Conservation (phyloP, 768 basidiomycete species). For the Lactarius vividus region DNA sequence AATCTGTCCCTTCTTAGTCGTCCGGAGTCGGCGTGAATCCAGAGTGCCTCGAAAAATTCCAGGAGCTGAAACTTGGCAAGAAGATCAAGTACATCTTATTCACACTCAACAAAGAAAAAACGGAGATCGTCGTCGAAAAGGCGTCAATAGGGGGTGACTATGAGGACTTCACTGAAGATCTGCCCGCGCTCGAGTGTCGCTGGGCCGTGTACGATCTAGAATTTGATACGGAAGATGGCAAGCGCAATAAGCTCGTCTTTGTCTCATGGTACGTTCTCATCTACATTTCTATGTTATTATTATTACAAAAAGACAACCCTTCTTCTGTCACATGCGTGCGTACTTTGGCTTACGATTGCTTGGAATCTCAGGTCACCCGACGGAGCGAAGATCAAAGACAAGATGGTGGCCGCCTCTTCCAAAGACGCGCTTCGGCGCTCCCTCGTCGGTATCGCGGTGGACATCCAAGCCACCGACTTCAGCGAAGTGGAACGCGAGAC, state of each 20-base stretch:
- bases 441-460: conserved; percentile 72
- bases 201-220: conserved; percentile 96
- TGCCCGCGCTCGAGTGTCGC: conserved; percentile 74
- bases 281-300: not conserved
- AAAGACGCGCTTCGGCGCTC: conserved; percentile 71
- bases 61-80: conserved; percentile 74
- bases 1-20: conserved; percentile 38
- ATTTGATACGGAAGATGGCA: conserved; percentile 70
- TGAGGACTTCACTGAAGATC: conserved; percentile 67
- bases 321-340: not conserved
- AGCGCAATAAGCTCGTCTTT: conserved; percentile 85
- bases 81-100: conserved; percentile 84
- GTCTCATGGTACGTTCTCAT: conserved; percentile 63
- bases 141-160: conserved; percentile 50
- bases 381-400: conserved; percentile 76
- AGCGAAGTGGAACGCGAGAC: conserved; percentile 68
- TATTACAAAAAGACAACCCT: not conserved
- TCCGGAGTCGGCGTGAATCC: conserved; percentile 65
- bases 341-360: conserved; percentile 7
- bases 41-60: conserved; percentile 57
- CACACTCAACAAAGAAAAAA: conserved; percentile 54
- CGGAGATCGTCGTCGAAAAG: conserved; percentile 79
- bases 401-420: conserved; percentile 93
- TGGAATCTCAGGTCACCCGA: conserved; percentile 75
- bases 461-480: conserved; percentile 83